Evolutionary conservation across 306 rosid genomes (phyloP).

Genomic region (Vigna mungo): DNA sequence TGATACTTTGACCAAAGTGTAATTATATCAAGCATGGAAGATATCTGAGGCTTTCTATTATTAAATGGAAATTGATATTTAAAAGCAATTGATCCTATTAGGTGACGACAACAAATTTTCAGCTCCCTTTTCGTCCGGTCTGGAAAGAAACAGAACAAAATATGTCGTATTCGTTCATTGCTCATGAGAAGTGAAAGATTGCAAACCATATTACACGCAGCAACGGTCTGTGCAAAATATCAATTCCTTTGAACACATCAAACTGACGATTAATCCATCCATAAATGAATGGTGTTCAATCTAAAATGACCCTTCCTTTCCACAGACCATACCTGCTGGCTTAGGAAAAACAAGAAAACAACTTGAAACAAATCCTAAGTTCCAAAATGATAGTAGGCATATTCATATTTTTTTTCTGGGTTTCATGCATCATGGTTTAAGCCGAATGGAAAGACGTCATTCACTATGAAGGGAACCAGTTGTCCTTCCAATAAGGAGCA

Average conservation of each 20-base stretch:
- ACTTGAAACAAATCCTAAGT: neutral
- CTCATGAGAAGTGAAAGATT: neutral
- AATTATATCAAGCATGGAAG: neutral
- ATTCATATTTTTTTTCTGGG: conserved; percentile 3
- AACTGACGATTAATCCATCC: neutral
- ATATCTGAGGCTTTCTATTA: neutral
- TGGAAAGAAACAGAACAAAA: conserved; percentile 1
- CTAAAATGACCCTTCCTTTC: neutral
- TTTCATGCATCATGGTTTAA: neutral
- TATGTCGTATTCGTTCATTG: neutral
- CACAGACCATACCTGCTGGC: conserved; percentile 2
- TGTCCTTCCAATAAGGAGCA: neutral
- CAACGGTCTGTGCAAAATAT: neutral
- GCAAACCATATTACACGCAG: neutral
- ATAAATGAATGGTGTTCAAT: neutral
- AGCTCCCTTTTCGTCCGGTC: neutral
- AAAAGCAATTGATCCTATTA: neutral
- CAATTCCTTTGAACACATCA: neutral
- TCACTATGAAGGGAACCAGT: neutral
- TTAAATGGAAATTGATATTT: neutral
- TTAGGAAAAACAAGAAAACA: neutral
- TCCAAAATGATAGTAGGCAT: neutral
- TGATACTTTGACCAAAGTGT: too few relatives aligned
- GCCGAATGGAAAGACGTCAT: neutral
- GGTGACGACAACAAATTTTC: neutral